Evolutionary conservation across 1,139 yeast species (phyloP), one percentile per base, ranked within the genome.

Genomic region (Lodderomyces theae): DNA sequence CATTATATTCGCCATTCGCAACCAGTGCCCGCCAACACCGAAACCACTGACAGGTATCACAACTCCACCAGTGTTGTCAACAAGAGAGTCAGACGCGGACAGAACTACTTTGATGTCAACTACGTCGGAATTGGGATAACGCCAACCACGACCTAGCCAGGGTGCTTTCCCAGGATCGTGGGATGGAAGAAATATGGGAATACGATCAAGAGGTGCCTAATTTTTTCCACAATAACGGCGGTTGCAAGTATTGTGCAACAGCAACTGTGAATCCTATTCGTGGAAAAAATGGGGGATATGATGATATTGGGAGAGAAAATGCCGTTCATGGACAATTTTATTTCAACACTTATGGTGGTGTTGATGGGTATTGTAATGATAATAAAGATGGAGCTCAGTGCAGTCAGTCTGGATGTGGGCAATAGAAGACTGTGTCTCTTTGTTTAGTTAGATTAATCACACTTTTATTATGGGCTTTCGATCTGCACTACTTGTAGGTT

Each of bases 351-450:
- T 34, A 34, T 24, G 37, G 37, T 8, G 30, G 37, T 15, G 9
- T 34, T 23, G 37, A 24, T 34, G 31, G 23, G 9, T 34, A 34
- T 16, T 34, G 37, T 16, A 24, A 34, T 34, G 37, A 34, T 22
- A 11, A 22, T 11, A 34, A 34, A 23, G 36, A 22, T 23, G 36
- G 36, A 22, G 36, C 36, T 13, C 36, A 34, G 18, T 22, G 36
- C 23, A 15, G 21, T 6, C 19, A 16, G 4, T 17, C 12, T n/a
- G 36, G 36, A 4, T 34, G 36, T 12, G 35, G 35, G 11, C 26
- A 24, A 6, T 24, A 24, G 11, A 24, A n/a, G n/a, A n/a, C n/a
- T n/a, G n/a, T n/a, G n/a, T n/a, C n/a, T n/a, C n/a, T n/a, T n/a
- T n/a, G n/a, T n/a, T n/a, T n/a, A n/a, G n/a, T n/a, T n/a, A n/a